Base-by-base conservation (phyloP, 179 eudicot genomes). In the Beta corolliflora region DNA sequence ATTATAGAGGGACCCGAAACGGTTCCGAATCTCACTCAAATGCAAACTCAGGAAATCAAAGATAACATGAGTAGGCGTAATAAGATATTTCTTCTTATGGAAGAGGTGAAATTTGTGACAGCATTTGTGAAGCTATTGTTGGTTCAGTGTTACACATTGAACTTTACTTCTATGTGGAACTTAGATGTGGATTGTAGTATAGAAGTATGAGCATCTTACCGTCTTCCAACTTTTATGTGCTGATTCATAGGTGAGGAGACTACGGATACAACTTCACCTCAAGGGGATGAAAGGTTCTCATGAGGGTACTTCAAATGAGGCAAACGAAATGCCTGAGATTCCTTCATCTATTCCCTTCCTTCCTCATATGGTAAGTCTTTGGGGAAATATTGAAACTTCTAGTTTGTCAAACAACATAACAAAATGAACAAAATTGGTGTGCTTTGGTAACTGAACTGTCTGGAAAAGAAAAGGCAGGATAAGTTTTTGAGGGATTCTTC, bases 1-100 rank as follows among this genome's bases (percentile, higher is more conserved):
- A 95, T 93, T 29, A 95, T 95, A 68, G 99, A 95, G 88, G 99
- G 99, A 75, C 99, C 99, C 7, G 97, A 93, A 85, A 95, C 97
- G 18, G 94, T 92, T 85, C 92, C 90, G 85, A 97, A 92, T 86
- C 93, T 93, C 75, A 91, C 82, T 54, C 88, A 89, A 86, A 95
- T 95, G 98, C 92, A 89, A 83, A 65, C 85, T 60, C 90, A 89
- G 78, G 99, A 95, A 84, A 93, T 95, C 72, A 91, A 92, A 55
- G 94, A 93, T 79, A 95, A 92, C 81, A 93, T 95, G 85, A 92
- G 98, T 80, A 88, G 99, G 80, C 98, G 98, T n/a, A 93, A 92
- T 84, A 93, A 94, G 88, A 93, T 95, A 45, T 95, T 95, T 84
- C 98, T 95, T 81, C 97, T 95, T 77, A 95, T 95, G 99, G 99